phyloP scores from a whole-genome alignment of 2,329 filamentous ascomycete species.

The Trichoderma semiorbis region DNA sequence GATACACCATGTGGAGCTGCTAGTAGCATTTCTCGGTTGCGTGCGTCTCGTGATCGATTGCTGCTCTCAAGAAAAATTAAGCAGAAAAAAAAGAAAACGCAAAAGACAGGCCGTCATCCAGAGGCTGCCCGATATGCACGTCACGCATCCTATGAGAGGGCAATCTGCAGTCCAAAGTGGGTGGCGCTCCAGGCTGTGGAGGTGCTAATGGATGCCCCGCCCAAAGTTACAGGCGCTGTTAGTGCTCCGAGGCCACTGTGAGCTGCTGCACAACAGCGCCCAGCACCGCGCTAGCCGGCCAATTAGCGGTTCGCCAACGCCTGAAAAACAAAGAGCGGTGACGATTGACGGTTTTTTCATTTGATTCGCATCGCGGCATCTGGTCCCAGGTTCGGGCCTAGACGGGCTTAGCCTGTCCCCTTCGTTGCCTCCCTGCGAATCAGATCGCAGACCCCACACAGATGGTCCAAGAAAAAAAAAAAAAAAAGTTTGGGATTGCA shows the following conservation, averaged over 20 bases:
- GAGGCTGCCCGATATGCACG: slow-evolving; percentile 5
- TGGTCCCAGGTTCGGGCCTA: not conserved
- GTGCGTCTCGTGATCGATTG: slow-evolving; percentile 9
- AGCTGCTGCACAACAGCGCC: slow-evolving; percentile 9
- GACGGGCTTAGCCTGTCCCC: slow-evolving; percentile 14
- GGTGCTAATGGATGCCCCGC: slow-evolving; percentile 6
- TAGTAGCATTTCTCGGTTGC: not conserved
- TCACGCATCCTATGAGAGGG: slow-evolving; percentile 4
- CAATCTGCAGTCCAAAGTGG: slow-evolving; percentile 10
- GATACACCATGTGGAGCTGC: not conserved
- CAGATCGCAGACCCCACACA: slow-evolving; percentile 24
- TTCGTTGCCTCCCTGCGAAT: slow-evolving; percentile 20
- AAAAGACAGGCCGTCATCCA: not conserved
- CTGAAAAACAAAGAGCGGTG: slow-evolving; percentile 18
- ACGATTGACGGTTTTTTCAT: slow-evolving; percentile 1
- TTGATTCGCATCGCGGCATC: not conserved
- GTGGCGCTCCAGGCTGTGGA: slow-evolving; percentile 1
- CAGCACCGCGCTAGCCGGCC: not conserved
- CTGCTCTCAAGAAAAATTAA: not conserved
- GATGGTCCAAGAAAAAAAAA: not conserved
- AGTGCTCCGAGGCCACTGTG: not conserved
- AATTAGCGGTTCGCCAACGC: not conserved
- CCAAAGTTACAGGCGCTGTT: slow-evolving; percentile 3
- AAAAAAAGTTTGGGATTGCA: slow-evolving; percentile 5
- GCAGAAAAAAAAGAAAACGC: not conserved